These are phyloP conservation scores for Elasticomyces elasticus DNA, from an alignment of 495 filamentous ascomycete genomes.

Conservation along the genomic window DNA sequence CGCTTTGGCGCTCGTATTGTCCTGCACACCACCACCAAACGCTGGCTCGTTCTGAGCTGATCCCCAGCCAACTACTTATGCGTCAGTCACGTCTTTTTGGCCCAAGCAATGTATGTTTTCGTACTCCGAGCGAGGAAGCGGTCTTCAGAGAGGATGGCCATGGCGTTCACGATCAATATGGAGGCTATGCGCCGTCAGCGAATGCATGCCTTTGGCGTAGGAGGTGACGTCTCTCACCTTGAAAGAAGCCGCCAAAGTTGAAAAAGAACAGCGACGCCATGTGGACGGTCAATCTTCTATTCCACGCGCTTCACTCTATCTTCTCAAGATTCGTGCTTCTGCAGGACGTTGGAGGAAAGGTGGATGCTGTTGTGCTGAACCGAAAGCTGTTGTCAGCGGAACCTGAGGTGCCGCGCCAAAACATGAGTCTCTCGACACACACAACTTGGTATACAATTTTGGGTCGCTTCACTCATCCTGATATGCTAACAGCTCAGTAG, in stretches of 20 bases:
- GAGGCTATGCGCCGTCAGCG: constrained; percentile 43
- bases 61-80: constrained; percentile 66
- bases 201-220: neutral
- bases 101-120: constrained; percentile 22
- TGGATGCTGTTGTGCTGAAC: neutral
- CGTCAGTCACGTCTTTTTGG: neutral
- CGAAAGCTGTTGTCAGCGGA: constrained; percentile 8
- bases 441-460: too few species aligned
- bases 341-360: neutral
- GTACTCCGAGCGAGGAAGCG: constrained; percentile 91
- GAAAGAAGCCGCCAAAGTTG: constrained; percentile 61
- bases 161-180: constrained; percentile 83
- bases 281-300: neutral
- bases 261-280: constrained; percentile 45
- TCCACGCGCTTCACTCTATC: neutral
- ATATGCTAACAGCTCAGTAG: neutral
- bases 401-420: too few species aligned
- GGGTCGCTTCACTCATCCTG: neutral
- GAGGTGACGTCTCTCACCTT: constrained; percentile 41
- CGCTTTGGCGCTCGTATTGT: constrained; percentile 70
- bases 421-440: too few species aligned
- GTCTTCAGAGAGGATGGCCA: constrained; percentile 94
- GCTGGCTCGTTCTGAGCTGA: constrained; percentile 50
- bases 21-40: constrained; percentile 60
- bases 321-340: neutral